Evolutionary conservation across 768 basidiomycete genomes (phyloP).

Genomic region (Boletus sp.): DNA sequence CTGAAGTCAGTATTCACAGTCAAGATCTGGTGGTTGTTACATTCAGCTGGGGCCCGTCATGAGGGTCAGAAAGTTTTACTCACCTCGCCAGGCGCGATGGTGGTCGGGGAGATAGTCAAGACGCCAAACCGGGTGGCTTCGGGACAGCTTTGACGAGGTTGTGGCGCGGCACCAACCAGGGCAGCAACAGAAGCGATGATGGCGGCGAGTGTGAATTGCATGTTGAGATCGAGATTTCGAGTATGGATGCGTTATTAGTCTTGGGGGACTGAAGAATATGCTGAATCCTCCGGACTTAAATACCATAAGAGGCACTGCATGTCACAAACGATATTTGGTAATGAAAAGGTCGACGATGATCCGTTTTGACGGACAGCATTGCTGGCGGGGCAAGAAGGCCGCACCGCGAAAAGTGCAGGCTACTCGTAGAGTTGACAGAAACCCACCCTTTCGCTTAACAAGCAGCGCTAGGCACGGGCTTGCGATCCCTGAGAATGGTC

Average conservation of each 20-base stretch:
- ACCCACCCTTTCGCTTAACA: neutral
- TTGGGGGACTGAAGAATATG: neutral
- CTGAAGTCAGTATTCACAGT: conserved; percentile 23
- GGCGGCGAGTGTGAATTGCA: conserved; percentile 17
- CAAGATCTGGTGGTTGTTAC: conserved; percentile 13
- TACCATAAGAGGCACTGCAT: conserved; percentile 5
- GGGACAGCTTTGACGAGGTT: conserved; percentile 20
- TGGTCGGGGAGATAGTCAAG: conserved; percentile 19
- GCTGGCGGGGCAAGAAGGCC: conserved; percentile 3
- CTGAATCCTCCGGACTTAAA: conserved; percentile 6
- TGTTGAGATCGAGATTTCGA: conserved; percentile 1
- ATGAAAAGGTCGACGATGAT: neutral
- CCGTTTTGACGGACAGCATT: neutral
- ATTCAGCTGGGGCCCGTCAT: conserved; percentile 1
- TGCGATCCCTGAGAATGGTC: neutral
- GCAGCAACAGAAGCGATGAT: conserved; percentile 10
- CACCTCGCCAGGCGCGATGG: conserved; percentile 26
- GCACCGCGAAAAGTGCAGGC: neutral
- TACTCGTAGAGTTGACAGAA: neutral
- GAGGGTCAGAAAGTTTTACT: neutral
- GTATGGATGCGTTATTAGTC: neutral
- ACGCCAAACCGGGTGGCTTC: conserved; percentile 23
- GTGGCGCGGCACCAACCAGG: conserved; percentile 19
- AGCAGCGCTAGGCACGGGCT: too few species aligned
- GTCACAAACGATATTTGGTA: neutral